A percentile compares a stretch with the other conserved stretches of the same genome.
Evolutionary conservation across 75 land plant species (phyloP).

Genomic region (Selaginella tamariscina): DNA sequence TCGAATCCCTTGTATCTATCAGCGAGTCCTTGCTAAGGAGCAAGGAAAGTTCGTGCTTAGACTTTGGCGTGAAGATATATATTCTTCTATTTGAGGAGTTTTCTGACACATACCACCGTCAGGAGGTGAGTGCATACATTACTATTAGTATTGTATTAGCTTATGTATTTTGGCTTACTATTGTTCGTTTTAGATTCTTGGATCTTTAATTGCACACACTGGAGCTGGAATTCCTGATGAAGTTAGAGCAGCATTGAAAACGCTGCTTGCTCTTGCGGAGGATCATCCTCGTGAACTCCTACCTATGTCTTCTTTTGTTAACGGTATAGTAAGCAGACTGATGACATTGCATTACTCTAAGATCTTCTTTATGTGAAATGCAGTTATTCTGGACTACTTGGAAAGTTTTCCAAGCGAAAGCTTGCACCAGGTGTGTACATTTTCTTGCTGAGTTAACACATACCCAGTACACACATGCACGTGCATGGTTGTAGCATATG

Average conservation of each 20-base stretch:
- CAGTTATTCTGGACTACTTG: conserved; percentile 78
- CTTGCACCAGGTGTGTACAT: conserved; percentile 46
- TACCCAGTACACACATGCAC: no score
- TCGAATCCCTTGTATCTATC: conserved; percentile 46
- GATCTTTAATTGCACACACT: conserved; percentile 62
- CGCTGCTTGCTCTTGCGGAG: conserved; percentile 43
- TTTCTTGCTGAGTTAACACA: background rate
- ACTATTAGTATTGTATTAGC: background rate
- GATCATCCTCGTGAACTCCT: conserved; percentile 48
- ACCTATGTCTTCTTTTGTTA: conserved; percentile 61
- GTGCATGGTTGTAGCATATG: background rate
- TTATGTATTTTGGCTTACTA: background rate
- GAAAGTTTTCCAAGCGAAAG: conserved; percentile 65
- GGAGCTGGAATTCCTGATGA: conserved; percentile 69
- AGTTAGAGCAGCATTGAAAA: conserved; percentile 65
- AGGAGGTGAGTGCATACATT: conserved; percentile 39
- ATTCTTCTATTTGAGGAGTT: conserved; percentile 64
- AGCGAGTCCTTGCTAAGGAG: conserved; percentile 41
- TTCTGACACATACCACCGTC: conserved; percentile 44
- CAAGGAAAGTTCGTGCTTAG: conserved; percentile 49
- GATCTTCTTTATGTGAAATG: background rate
- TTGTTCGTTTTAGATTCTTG: conserved; percentile 42
- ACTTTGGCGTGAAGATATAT: conserved; percentile 53
- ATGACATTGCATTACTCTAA: background rate
- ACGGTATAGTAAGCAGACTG: conserved; percentile 35